Evolutionary conservation across 176 grass and related monocot genomes (phyloP).

Genomic region (Secale cereale): DNA sequence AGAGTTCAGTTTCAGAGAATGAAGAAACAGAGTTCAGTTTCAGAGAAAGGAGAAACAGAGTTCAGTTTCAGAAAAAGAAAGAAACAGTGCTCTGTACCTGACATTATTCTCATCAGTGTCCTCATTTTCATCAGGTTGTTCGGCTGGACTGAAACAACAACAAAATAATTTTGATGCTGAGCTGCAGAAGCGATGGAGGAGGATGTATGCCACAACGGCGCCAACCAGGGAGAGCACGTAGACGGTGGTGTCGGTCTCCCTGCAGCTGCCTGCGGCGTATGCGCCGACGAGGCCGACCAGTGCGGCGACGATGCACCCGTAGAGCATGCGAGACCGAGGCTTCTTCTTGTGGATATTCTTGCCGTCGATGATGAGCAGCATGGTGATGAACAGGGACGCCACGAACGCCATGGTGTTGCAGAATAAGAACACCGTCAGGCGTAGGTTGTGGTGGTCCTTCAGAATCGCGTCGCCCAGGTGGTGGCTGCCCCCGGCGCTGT

Average conservation of each 20-base stretch:
- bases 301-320: not conserved
- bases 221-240: not conserved
- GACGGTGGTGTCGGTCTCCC: not conserved
- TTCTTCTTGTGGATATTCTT: not conserved
- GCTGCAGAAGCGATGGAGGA: not conserved
- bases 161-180: too few species aligned
- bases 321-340: not conserved
- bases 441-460: not conserved
- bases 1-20: too few species aligned
- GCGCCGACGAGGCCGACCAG: constrained; percentile 7
- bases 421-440: constrained; percentile 22
- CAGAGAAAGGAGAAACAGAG: too few species aligned
- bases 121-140: too few species aligned
- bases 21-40: too few species aligned
- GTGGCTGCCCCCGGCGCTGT: not conserved
- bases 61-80: too few species aligned
- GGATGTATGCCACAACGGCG: not conserved
- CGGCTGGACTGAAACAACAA: too few species aligned
- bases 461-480: not conserved
- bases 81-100: too few species aligned
- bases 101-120: too few species aligned
- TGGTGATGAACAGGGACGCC: constrained; percentile 22
- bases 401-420: constrained; percentile 32
- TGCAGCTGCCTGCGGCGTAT: not conserved
- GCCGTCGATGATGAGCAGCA: constrained; percentile 7